phyloP scores from a whole-genome alignment of 2,329 filamentous ascomycete species.

The Akanthomyces muscarius region DNA sequence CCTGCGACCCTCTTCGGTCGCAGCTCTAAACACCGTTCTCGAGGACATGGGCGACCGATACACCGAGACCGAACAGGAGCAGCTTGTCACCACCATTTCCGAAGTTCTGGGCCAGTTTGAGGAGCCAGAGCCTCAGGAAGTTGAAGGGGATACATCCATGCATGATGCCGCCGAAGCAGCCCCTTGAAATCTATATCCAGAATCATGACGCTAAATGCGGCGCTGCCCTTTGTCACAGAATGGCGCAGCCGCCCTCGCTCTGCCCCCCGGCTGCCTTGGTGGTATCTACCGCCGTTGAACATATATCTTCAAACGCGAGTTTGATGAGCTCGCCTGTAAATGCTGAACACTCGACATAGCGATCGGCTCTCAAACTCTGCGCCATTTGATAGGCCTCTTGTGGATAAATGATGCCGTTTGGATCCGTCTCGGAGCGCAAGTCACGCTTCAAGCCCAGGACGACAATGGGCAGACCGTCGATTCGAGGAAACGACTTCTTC shows the following conservation, averaged over 20 bases:
- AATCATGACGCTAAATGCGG: background rate
- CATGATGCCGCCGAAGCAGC: slow-evolving; percentile 29
- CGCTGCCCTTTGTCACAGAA: slow-evolving; percentile 38
- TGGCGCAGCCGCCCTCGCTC: slow-evolving; percentile 51
- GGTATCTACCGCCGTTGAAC: slow-evolving; percentile 50
- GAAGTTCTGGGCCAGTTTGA: slow-evolving; percentile 54
- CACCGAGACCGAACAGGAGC: slow-evolving; percentile 53
- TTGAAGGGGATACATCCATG: slow-evolving; percentile 35
- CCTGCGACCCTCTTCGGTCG: slow-evolving; percentile 53
- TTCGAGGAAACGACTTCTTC: slow-evolving; percentile 43
- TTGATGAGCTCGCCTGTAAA: slow-evolving; percentile 55
- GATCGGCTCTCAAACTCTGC: slow-evolving; percentile 57
- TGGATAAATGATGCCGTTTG: slow-evolving; percentile 57
- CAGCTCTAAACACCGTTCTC: slow-evolving; percentile 58
- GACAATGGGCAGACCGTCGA: slow-evolving; percentile 50
- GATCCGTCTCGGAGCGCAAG: slow-evolving; percentile 53
- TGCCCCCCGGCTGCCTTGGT: slow-evolving; percentile 45
- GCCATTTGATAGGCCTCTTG: slow-evolving; percentile 56
- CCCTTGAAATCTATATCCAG: slow-evolving; percentile 20
- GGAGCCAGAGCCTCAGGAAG: slow-evolving; percentile 29
- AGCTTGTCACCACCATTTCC: slow-evolving; percentile 53
- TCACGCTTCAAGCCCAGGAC: slow-evolving; percentile 60
- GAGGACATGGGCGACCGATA: slow-evolving; percentile 63
- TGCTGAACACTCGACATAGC: slow-evolving; percentile 62
- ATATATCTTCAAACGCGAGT: slow-evolving; percentile 58